These are phyloP conservation scores for Termitomyces sp. DNA, from an alignment of 768 basidiomycete species.

Conservation along the genomic window DNA sequence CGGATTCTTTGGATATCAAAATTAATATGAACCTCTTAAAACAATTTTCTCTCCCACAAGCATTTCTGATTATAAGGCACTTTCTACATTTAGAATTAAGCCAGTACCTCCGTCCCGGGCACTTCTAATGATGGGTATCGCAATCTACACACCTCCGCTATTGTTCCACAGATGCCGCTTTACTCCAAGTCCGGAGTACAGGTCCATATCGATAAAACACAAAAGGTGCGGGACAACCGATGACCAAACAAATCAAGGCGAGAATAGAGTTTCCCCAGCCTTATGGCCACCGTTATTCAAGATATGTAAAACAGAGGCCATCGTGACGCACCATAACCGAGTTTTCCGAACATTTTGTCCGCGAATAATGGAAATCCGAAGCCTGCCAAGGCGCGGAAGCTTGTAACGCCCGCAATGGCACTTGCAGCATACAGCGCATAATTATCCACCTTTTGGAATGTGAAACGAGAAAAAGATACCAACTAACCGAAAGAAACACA, in stretches of 20 bases:
- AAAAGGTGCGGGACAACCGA: slow-evolving; percentile 47
- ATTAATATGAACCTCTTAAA: neutral
- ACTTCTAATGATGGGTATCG: neutral
- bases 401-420: slow-evolving; percentile 50
- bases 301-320: neutral
- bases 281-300: slow-evolving; percentile 11
- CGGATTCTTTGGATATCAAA: neutral
- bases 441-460: slow-evolving; percentile 61
- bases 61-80: neutral
- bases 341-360: slow-evolving; percentile 44
- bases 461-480: slow-evolving; percentile 2
- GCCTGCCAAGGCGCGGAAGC: slow-evolving; percentile 50
- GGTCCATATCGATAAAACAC: slow-evolving; percentile 35
- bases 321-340: slow-evolving; percentile 35
- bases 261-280: slow-evolving; percentile 56
- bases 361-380: slow-evolving; percentile 64
- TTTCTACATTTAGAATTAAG: neutral
- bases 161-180: slow-evolving; percentile 27
- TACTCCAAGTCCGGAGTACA: slow-evolving; percentile 29
- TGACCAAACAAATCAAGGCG: slow-evolving; percentile 41
- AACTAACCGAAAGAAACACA: slow-evolving; percentile 27
- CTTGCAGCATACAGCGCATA: slow-evolving; percentile 71
- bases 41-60: too few relatives aligned
- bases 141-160: slow-evolving; percentile 1
- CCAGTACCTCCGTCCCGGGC: neutral